Base-by-base conservation (phyloP, 306 rosid genomes). In the Acacia melanoxylon region DNA sequence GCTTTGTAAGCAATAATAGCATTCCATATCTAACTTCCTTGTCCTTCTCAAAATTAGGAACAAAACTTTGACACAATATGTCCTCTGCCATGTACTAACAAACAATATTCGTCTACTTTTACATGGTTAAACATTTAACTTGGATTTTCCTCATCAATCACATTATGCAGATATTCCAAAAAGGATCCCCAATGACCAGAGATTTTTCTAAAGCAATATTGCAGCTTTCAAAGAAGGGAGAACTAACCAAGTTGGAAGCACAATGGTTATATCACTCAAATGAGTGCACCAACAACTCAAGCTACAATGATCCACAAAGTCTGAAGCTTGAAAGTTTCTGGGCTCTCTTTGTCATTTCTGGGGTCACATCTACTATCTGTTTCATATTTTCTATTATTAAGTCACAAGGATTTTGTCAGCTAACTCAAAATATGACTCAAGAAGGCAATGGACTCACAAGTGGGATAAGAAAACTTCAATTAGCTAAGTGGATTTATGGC, bases 111-210 rank as follows among this genome's bases (percentile, higher is more conserved):
- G 16, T 63, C 37, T 63, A 6, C 41, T 20, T 31, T 14, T 29
- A 29, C 40, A 29, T 2, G 35, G n/a, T 62, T 62, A 62, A 62
- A 15, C 11, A 5, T 63, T 29, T 37, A 27, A 69, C 76, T 24
- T 20, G 1, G 20, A 75, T 41, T 80, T 31, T 16, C 72, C 7
- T 54, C 46, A 44, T 19, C 62, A 78, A 72, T 52, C 45, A 19
- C 42, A 22, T 86, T 76, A 44, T 81, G 85, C 91, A 91, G 98
- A 82, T 82, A 63, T 90, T 93, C 84, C 90, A 83, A 72, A 90
- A 87, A 82, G 98, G 97, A 62, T 91, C 98, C 5, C 97, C 97
- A 22, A 15, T 93, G 51, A 82, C 80, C 16, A 90, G 35, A 85
- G 97, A 93, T 75, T 54, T 91, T 68, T 89, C 97, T 4, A 71